Evolutionary conservation across 148 eudicot genomes (phyloP).

Genomic region (Euryodendron excelsum): DNA sequence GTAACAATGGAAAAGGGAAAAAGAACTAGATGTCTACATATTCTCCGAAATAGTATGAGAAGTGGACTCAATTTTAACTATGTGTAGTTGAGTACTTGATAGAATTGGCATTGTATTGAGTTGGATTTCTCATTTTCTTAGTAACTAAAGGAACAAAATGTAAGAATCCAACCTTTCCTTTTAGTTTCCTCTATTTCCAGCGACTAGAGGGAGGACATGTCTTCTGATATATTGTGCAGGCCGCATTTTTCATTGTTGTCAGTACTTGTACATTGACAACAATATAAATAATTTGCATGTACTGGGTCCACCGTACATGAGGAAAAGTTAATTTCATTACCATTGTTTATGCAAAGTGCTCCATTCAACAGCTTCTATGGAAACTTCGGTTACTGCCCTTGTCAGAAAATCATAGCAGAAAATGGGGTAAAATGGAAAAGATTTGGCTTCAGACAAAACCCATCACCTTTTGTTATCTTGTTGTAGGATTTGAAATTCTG

Average conservation of each 20-base stretch:
- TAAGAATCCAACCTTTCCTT: not conserved
- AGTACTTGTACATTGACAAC: no score
- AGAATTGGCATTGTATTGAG: not conserved
- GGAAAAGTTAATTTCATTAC: not conserved
- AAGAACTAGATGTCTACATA: not conserved
- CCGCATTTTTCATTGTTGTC: no score
- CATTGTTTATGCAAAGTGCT: not conserved
- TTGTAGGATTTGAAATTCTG: constrained; percentile 81
- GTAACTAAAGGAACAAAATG: not conserved
- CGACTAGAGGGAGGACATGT: not conserved
- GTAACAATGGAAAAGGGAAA: not conserved
- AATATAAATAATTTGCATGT: no score
- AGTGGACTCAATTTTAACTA: not conserved
- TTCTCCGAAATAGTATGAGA: not conserved
- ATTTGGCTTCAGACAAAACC: not conserved
- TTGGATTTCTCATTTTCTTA: not conserved
- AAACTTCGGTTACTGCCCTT: not conserved
- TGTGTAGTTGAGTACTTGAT: not conserved
- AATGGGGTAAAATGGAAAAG: not conserved
- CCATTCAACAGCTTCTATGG: not conserved
- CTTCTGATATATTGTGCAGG: not conserved
- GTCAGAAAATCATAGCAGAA: not conserved
- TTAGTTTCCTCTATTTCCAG: not conserved
- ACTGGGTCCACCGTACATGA: not conserved
- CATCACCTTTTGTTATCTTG: not conserved